Conservation (phyloP, 257 asterid species). For the Solanum lycopersicoides region DNA sequence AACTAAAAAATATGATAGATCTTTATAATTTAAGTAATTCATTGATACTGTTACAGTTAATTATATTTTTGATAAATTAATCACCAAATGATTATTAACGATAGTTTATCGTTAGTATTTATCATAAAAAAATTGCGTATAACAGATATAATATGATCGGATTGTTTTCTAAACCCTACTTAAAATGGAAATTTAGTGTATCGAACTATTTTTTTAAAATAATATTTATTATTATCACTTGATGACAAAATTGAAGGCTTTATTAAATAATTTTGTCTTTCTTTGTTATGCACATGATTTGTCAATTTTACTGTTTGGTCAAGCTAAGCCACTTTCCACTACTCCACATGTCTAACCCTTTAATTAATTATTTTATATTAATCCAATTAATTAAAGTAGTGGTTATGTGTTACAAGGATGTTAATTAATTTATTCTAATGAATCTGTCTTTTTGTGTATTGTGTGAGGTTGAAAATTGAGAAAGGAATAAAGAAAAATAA, state of each 20-base stretch:
- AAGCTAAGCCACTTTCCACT: slow-evolving; percentile 6
- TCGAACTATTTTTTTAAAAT: fast-evolving
- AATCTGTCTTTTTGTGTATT: slow-evolving; percentile 12
- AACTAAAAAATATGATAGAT: too few relatives aligned
- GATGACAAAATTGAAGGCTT: neutral
- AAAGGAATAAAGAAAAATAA: neutral
- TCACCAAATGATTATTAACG: neutral
- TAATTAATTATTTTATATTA: neutral
- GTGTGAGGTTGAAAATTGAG: neutral
- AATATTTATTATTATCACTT: neutral
- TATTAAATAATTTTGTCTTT: neutral
- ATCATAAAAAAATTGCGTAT: neutral
- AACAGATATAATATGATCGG: neutral
- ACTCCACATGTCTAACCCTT: slow-evolving; percentile 7
- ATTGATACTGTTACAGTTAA: neutral
- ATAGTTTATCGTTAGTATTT: neutral
- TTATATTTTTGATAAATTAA: neutral
- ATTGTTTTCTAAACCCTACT: fast-evolving
- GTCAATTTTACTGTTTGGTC: slow-evolving; percentile 7
- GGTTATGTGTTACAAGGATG: slow-evolving; percentile 17
- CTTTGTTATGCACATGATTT: slow-evolving; percentile 10
- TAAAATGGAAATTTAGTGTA: neutral
- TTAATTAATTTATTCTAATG: slow-evolving; percentile 8
- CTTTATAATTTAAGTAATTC: too few relatives aligned
- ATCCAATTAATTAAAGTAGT: slow-evolving; percentile 8